Percentiles rank a stretch among this genome's conserved stretches.
phyloP scores from a whole-genome alignment of 2,329 filamentous ascomycete species.

The Penicillium sp. region DNA sequence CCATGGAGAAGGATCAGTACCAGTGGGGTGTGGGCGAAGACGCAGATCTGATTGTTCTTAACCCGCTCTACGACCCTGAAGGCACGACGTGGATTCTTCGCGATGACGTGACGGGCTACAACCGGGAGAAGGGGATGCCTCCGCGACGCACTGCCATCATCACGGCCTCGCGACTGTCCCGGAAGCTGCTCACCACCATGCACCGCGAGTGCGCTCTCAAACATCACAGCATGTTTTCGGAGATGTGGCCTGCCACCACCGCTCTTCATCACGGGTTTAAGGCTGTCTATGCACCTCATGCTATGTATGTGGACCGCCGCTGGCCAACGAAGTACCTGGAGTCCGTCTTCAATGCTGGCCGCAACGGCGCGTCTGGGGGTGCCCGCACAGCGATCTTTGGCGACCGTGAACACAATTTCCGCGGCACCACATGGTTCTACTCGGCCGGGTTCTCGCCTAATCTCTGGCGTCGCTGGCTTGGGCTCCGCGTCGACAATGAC shows the following conservation, averaged over 20 bases:
- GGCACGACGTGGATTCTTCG: slow-evolving; percentile 77
- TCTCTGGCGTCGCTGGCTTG: slow-evolving; percentile 80
- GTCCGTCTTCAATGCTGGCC: slow-evolving; percentile 71
- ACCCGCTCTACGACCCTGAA: slow-evolving; percentile 84
- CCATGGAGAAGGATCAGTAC: slow-evolving; percentile 73
- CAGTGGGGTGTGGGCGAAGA: slow-evolving; percentile 85
- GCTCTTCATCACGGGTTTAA: slow-evolving; percentile 90
- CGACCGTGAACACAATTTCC: slow-evolving; percentile 82
- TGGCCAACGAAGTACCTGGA: slow-evolving; percentile 79
- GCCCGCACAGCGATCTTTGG: slow-evolving; percentile 68
- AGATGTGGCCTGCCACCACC: slow-evolving; percentile 90
- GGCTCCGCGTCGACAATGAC: slow-evolving; percentile 70
- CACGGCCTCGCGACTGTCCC: slow-evolving; percentile 76
- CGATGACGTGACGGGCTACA: slow-evolving; percentile 80
- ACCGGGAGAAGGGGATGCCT: slow-evolving; percentile 56
- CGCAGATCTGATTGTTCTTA: slow-evolving; percentile 85
- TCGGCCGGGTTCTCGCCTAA: slow-evolving; percentile 75
- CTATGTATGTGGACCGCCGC: slow-evolving; percentile 76
- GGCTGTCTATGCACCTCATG: slow-evolving; percentile 84
- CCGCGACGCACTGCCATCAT: slow-evolving; percentile 81
- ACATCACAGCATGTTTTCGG: slow-evolving; percentile 86
- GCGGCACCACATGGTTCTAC: slow-evolving; percentile 87
- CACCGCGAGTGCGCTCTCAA: slow-evolving; percentile 79
- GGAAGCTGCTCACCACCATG: slow-evolving; percentile 75
- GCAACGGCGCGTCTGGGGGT: slow-evolving; percentile 69